A percentile compares a stretch with the other conserved stretches of the same genome.
phyloP scores from a whole-genome alignment of 495 filamentous ascomycete species.

The Xylaria bambusicola region DNA sequence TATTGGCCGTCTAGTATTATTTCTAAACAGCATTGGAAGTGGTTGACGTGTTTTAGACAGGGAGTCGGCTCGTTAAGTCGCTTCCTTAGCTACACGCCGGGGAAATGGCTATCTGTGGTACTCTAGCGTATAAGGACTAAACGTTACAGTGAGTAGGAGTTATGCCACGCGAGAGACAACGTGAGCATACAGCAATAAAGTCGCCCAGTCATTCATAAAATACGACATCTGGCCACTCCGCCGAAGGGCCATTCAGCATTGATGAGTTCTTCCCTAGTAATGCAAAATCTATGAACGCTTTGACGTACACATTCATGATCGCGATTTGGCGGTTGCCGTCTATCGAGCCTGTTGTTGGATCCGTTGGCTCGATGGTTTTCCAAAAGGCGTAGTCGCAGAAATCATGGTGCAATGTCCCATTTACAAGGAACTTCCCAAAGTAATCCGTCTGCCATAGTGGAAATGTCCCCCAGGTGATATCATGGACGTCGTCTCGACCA shows the following conservation, averaged over 20 bases:
- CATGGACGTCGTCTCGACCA: not conserved
- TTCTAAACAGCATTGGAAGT: no score
- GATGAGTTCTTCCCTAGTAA: constrained; percentile 16
- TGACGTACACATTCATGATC: constrained; percentile 29
- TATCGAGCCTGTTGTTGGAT: constrained; percentile 26
- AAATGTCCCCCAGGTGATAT: constrained; percentile 24
- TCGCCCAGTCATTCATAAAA: not conserved
- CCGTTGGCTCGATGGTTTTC: constrained; percentile 24
- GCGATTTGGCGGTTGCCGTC: constrained; percentile 22
- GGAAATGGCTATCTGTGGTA: no score
- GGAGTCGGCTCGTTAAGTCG: no score
- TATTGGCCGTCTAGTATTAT: no score
- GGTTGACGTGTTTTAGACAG: no score
- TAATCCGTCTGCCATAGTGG: constrained; percentile 20
- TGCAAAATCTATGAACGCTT: constrained; percentile 36
- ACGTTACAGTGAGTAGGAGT: no score
- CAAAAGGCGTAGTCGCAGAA: constrained; percentile 41
- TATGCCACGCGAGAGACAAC: no score
- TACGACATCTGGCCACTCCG: constrained; percentile 27
- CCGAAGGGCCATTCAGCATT: constrained; percentile 21
- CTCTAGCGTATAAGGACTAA: no score
- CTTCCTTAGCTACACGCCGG: no score
- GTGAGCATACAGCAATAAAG: not conserved
- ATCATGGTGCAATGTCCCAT: constrained; percentile 27
- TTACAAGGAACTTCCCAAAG: constrained; percentile 24